A percentile compares a stretch with the other conserved stretches of the same genome.
Evolutionary conservation across 495 filamentous ascomycete species (phyloP).

Genomic region (Podospora comata): DNA sequence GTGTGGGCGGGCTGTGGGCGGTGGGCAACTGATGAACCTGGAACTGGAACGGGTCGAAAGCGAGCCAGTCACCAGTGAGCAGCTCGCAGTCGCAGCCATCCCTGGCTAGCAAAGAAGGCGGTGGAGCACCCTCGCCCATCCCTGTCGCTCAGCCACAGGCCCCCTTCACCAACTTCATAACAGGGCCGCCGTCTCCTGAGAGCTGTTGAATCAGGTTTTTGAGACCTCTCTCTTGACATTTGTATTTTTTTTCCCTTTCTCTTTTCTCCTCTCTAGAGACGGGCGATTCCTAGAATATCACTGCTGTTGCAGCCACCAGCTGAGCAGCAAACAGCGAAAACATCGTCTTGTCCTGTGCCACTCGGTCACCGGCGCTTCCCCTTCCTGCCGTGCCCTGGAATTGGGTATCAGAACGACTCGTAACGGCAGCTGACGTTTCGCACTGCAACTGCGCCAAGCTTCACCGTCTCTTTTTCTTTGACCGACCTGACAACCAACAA

Average conservation of each 20-base stretch:
- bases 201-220: conserved; percentile 29
- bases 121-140: conserved; percentile 18
- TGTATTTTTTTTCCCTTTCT: neutral
- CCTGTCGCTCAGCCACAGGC: conserved; percentile 30
- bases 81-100: conserved; percentile 24
- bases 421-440: conserved; percentile 19
- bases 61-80: conserved; percentile 13
- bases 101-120: conserved; percentile 20
- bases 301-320: neutral
- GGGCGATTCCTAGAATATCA: conserved; percentile 7
- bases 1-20: neutral
- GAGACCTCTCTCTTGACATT: conserved; percentile 21
- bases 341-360: conserved; percentile 8
- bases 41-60: conserved; percentile 7
- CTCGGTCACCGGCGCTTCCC: conserved; percentile 3
- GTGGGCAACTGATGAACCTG: neutral
- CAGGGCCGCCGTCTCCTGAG: conserved; percentile 22
- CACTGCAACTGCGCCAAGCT: conserved; percentile 5
- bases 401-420: conserved; percentile 16
- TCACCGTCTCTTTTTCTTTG: conserved; percentile 5
- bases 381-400: conserved; percentile 15
- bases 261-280: neutral
- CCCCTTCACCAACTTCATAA: conserved; percentile 26
- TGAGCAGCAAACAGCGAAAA: neutral
- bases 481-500: neutral